phyloP scores from a whole-genome alignment of 2,329 filamentous ascomycete genomes.

The Simplicillium aogashimaense region DNA sequence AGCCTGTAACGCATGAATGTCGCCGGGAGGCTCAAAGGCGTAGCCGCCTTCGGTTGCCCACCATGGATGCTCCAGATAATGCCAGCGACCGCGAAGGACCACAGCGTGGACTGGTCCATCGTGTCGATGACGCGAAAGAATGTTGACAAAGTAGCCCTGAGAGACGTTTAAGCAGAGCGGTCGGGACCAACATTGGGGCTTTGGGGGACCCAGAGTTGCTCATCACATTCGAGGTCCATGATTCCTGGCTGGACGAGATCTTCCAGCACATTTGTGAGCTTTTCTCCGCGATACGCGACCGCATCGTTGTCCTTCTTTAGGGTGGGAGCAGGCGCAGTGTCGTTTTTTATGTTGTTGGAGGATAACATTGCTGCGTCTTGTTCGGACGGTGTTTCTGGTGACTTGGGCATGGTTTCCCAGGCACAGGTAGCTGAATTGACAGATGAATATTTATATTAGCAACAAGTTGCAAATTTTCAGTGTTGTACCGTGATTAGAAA shows the following conservation, averaged over 20 bases:
- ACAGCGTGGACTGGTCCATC: conserved; percentile 22
- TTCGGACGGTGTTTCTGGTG: too few relatives aligned
- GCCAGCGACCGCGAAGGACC: conserved; percentile 19
- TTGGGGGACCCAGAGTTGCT: conserved; percentile 20
- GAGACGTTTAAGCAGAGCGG: conserved; percentile 19
- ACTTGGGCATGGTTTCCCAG: too few relatives aligned
- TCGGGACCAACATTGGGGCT: conserved; percentile 19
- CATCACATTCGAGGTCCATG: conserved; percentile 17
- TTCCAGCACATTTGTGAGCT: conserved; percentile 11
- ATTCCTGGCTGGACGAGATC: conserved; percentile 14
- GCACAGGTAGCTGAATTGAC: too few relatives aligned
- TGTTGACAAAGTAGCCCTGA: conserved; percentile 21
- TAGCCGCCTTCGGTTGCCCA: conserved; percentile 23
- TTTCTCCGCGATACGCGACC: conserved; percentile 13
- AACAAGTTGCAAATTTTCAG: too few relatives aligned
- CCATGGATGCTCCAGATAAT: conserved; percentile 24
- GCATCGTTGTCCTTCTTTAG: conserved; percentile 2
- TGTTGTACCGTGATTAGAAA: too few relatives aligned
- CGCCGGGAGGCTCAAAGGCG: conserved; percentile 21
- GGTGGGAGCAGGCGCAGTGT: too few relatives aligned
- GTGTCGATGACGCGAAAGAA: conserved; percentile 21
- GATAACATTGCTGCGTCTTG: too few relatives aligned
- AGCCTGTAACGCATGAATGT: conserved; percentile 24
- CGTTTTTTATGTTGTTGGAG: too few relatives aligned
- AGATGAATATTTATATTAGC: too few relatives aligned